phyloP scores from a whole-genome alignment of 2,329 filamentous ascomycete species.

The Teratosphaeriaceae sp. region DNA sequence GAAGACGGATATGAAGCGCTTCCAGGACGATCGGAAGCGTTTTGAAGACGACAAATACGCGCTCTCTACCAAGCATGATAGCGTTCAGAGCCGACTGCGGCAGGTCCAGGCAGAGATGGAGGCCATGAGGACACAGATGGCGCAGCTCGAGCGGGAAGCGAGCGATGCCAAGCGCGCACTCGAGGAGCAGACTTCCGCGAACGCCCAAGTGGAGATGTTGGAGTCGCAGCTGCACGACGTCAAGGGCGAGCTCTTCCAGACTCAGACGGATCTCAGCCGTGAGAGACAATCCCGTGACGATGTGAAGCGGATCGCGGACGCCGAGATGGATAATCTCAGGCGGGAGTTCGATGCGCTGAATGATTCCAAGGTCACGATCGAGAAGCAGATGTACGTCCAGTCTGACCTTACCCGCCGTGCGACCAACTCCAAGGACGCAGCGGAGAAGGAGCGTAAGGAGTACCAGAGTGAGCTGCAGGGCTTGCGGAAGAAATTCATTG shows the following conservation, averaged over 20 bases:
- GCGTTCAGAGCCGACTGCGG: slow-evolving; percentile 65
- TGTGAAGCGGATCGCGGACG: slow-evolving; percentile 81
- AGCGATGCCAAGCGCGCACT: slow-evolving; percentile 80
- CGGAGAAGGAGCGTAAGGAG: slow-evolving; percentile 84
- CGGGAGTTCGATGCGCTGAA: slow-evolving; percentile 82
- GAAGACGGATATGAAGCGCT: slow-evolving; percentile 75
- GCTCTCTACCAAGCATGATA: slow-evolving; percentile 70
- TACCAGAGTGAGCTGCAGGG: slow-evolving; percentile 78
- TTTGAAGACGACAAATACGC: slow-evolving; percentile 73
- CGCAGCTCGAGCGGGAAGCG: slow-evolving; percentile 80
- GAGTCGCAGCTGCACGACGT: slow-evolving; percentile 83
- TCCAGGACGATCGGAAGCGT: slow-evolving; percentile 69
- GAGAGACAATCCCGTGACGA: slow-evolving; percentile 93
- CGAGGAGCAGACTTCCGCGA: slow-evolving; percentile 82
- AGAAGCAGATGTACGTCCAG: slow-evolving; percentile 95
- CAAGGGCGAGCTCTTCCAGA: slow-evolving; percentile 75
- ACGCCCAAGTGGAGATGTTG: slow-evolving; percentile 79
- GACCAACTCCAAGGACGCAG: slow-evolving; percentile 69
- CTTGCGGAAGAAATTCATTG: slow-evolving; percentile 74
- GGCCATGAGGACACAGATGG: slow-evolving; percentile 76
- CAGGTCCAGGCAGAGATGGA: slow-evolving; percentile 84
- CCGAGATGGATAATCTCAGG: slow-evolving; percentile 75
- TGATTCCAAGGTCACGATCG: slow-evolving; percentile 92
- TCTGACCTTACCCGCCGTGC: slow-evolving; percentile 85
- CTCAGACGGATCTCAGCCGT: slow-evolving; percentile 81